Conservation (phyloP, 345 rosid species). For the Brassica juncea region DNA sequence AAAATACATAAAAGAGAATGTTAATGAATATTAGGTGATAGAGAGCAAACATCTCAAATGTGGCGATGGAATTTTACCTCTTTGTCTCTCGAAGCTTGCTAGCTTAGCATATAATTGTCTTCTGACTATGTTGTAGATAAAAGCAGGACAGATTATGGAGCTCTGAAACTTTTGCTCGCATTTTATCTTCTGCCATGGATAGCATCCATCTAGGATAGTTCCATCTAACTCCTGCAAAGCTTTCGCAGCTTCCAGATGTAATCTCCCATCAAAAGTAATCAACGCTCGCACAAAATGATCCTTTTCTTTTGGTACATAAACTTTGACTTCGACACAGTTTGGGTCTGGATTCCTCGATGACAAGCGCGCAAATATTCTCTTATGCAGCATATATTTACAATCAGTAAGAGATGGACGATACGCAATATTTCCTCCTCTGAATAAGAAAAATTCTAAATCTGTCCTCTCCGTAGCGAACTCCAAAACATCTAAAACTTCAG, state of each 20-base stretch:
- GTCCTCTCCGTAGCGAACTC: slow-evolving; percentile 49
- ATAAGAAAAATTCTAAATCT: slow-evolving; percentile 55
- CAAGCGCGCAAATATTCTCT: slow-evolving; percentile 62
- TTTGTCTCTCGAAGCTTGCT: slow-evolving; percentile 41
- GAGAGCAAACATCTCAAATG: slow-evolving; percentile 14
- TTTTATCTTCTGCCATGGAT: slow-evolving; percentile 78
- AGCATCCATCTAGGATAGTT: slow-evolving; percentile 62
- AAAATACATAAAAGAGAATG: neutral
- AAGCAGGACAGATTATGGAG: slow-evolving; percentile 65
- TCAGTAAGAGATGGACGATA: slow-evolving; percentile 48
- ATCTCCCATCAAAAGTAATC: slow-evolving; percentile 75
- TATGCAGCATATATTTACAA: slow-evolving; percentile 57
- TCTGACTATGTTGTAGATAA: slow-evolving; percentile 61
- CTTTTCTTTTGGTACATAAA: slow-evolving; percentile 55
- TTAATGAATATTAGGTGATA: neutral
- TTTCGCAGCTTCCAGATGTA: slow-evolving; percentile 92
- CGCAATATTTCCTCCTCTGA: slow-evolving; percentile 51
- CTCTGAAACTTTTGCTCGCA: slow-evolving; percentile 80
- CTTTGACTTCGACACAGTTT: slow-evolving; percentile 57
- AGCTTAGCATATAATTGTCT: slow-evolving; percentile 54
- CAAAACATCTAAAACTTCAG: slow-evolving; percentile 58
- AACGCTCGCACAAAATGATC: slow-evolving; percentile 53
- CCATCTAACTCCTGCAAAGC: slow-evolving; percentile 85
- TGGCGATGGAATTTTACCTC: slow-evolving; percentile 46
- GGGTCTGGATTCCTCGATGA: slow-evolving; percentile 54